Percentiles rank a stretch among this genome's conserved stretches.
Evolutionary conservation across 805 yeast genomes (phyloP).

Genomic region (Lipomyces yamanashiensis): DNA sequence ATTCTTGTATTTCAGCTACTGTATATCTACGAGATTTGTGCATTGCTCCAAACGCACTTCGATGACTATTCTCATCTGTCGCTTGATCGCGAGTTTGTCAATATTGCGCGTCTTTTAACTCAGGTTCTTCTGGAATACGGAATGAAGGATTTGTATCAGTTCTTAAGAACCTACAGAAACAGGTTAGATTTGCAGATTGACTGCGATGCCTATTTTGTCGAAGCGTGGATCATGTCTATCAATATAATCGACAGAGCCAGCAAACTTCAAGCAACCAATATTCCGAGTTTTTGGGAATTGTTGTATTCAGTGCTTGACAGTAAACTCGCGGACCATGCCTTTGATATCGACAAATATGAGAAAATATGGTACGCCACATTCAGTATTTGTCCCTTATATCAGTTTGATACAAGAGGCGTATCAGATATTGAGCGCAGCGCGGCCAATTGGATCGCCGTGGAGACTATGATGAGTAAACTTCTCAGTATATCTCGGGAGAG

Average conservation of each 20-base stretch:
- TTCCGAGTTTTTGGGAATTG: conserved; percentile 28
- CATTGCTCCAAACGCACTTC: conserved; percentile 12
- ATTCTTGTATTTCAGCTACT: conserved; percentile 33
- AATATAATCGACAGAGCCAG: conserved; percentile 21
- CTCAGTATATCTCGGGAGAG: conserved; percentile 5
- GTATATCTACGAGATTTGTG: conserved; percentile 25
- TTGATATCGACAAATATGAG: conserved; percentile 28
- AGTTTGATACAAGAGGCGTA: conserved; percentile 27
- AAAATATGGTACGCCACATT: conserved; percentile 35
- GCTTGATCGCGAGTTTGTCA: conserved; percentile 29
- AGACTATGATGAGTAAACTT: conserved; percentile 20
- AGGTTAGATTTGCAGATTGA: conserved; percentile 21
- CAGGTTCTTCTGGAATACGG: conserved; percentile 30
- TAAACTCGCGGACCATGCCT: background rate
- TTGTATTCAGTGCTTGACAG: conserved; percentile 20
- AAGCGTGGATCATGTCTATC: conserved; percentile 34
- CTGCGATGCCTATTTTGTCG: conserved; percentile 23
- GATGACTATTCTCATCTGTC: conserved; percentile 20
- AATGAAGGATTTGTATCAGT: conserved; percentile 28
- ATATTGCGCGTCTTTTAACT: conserved; percentile 18
- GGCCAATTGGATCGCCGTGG: conserved; percentile 28
- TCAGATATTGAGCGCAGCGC: background rate
- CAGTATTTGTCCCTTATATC: conserved; percentile 34
- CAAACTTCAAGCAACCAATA: background rate
- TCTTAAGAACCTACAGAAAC: conserved; percentile 25